A percentile compares a stretch with the other conserved stretches of the same genome.
phyloP scores from a whole-genome alignment of 176 grass and related monocot species.

The Elymus sibiricus region DNA sequence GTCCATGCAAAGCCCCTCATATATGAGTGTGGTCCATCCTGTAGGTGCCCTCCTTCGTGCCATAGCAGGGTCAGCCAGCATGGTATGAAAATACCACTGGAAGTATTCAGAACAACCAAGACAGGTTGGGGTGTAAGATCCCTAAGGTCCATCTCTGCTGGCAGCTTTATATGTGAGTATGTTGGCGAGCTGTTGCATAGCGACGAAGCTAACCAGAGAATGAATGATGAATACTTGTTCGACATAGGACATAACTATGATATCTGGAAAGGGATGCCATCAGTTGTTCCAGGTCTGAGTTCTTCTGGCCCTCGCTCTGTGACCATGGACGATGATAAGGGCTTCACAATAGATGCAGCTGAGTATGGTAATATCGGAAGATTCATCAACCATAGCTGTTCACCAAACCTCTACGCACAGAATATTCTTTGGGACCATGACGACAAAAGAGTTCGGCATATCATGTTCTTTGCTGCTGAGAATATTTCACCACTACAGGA shows the following conservation, averaged over 20 bases:
- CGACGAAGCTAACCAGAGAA: conserved; percentile 51
- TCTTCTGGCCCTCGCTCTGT: conserved; percentile 13
- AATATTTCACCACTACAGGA: conserved; percentile 82
- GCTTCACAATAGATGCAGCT: conserved; percentile 65
- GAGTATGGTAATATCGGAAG: conserved; percentile 66
- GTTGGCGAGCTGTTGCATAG: conserved; percentile 54
- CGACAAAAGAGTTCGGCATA: conserved; percentile 55
- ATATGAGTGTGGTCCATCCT: conserved; percentile 76
- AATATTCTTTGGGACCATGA: conserved; percentile 79
- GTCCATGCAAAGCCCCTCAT: conserved; percentile 56
- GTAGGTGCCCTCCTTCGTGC: conserved; percentile 62
- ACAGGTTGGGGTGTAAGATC: conserved; percentile 85
- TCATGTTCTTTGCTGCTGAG: conserved; percentile 78
- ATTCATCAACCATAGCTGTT: conserved; percentile 83
- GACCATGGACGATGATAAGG: conserved; percentile 30
- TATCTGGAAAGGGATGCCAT: conserved; percentile 33
- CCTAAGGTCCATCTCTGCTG: conserved; percentile 62
- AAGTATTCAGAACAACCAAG: conserved; percentile 64
- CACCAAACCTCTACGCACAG: conserved; percentile 75
- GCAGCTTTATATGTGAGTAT: conserved; percentile 82
- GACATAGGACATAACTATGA: conserved; percentile 59
- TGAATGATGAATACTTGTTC: conserved; percentile 68
- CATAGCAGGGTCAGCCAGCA: conserved; percentile 67
- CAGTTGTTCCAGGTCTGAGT: conserved; percentile 4
- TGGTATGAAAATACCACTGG: conserved; percentile 63